These are phyloP conservation scores for Aureobasidium namibiae DNA, from an alignment of 2,329 filamentous ascomycete species.

Conservation along the genomic window DNA sequence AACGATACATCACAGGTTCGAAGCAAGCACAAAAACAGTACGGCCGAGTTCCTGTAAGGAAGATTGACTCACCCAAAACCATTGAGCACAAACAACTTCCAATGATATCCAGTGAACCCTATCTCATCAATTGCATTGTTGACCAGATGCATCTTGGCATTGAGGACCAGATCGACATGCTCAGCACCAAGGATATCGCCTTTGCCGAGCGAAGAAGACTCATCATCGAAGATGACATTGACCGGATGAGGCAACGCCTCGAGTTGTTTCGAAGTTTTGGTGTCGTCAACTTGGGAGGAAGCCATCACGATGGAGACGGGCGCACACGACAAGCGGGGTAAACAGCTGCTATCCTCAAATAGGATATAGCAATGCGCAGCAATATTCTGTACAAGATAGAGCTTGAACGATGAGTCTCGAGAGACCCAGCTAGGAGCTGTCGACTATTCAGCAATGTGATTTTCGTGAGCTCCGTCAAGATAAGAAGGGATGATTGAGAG, in stretches of 20 bases:
- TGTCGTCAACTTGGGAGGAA: background rate
- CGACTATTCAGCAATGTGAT: background rate
- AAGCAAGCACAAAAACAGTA: slow-evolving; percentile 19
- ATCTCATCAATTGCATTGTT: slow-evolving; percentile 55
- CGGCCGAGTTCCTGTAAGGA: no score
- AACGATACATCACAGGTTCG: slow-evolving; percentile 19
- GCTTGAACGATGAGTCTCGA: background rate
- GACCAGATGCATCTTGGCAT: slow-evolving; percentile 60
- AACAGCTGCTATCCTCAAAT: background rate
- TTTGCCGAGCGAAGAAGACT: slow-evolving; percentile 18
- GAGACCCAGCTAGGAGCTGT: background rate
- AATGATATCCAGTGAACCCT: slow-evolving; percentile 46
- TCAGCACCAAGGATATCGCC: slow-evolving; percentile 50
- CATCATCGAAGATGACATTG: background rate
- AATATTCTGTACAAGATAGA: background rate
- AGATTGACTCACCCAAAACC: slow-evolving; percentile 51
- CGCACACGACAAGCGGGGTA: background rate
- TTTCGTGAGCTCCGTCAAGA: background rate
- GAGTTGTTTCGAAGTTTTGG: background rate
- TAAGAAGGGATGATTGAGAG: background rate
- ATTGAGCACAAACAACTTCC: slow-evolving; percentile 52
- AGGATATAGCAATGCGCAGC: background rate
- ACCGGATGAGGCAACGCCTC: background rate
- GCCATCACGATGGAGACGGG: background rate
- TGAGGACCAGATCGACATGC: slow-evolving; percentile 53